Base-by-base conservation (phyloP, 1,139 yeast species). In the Eremothecium coryli region DNA sequence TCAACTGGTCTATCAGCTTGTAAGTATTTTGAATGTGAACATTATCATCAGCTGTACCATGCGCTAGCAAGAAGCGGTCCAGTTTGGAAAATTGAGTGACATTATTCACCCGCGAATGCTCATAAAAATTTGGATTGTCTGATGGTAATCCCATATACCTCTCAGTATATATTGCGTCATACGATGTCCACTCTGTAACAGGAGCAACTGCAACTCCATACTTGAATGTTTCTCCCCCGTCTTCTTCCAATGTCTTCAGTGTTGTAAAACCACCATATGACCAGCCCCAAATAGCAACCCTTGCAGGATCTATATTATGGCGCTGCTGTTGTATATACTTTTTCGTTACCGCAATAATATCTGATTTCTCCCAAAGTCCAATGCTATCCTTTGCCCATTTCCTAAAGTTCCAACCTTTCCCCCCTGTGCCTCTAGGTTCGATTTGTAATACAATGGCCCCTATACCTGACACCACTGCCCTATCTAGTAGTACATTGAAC, bases 211-310 rank as follows among this genome's bases (percentile, higher is more conserved):
- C 84, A 73, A 82, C 75, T 10, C 93, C 93, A 47, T 71, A 84
- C 44, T 71, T 71, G 64, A 82, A 81, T 1, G 71, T 68, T 9
- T 69, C 54, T 4, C 93, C 93, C 2, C 63, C 64, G 52, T 82
- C 94, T 25, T 61, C 66, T 53, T 84, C 94, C 21, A 82, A 60
- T 0, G 88, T 76, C 59, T 82, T 82, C 41, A 84, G 61, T 0
- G 94, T 80, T 38, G 80, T 66, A 54, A 75, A 84, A 0, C 93
- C 94, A 33, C 94, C 94, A 50, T 82, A 84, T 3, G 88, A 77
- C 94, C 94, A 84, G n/a, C 94, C 94, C 94, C 98, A 93, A 31
- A 84, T 68, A 0, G 95, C 95, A n/a, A 84, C 75, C 33, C 65
- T 68, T 2, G 70, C 68, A 14, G 58, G 51, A 50, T 84, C 79